A percentile compares a stretch with the other conserved stretches of the same genome.
phyloP scores from a whole-genome alignment of 306 rosid species.

The Quercus engelmannii region DNA sequence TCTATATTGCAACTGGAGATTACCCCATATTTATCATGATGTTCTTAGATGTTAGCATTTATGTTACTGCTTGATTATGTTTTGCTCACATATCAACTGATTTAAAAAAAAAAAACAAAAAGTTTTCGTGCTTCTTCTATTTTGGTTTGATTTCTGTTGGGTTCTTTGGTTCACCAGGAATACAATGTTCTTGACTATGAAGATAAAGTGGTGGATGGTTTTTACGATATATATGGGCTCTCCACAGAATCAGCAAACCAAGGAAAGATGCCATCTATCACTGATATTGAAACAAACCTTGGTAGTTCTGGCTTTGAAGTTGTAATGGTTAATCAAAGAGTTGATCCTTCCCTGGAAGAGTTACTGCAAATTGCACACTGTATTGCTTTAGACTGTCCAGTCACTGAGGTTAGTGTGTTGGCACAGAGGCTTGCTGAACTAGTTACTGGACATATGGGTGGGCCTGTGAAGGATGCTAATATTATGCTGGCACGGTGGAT shows the following conservation, averaged over 20 bases:
- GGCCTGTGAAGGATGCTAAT: conserved; percentile 94
- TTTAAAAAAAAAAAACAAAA: neutral
- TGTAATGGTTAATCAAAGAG: conserved; percentile 66
- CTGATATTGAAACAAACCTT: conserved; percentile 66
- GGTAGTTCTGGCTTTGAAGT: conserved; percentile 77
- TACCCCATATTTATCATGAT: neutral
- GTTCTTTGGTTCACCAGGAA: conserved; percentile 51
- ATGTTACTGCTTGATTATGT: neutral
- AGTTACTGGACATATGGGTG: conserved; percentile 87
- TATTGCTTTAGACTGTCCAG: conserved; percentile 85
- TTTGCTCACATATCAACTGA: conserved; percentile 5
- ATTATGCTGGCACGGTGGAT: conserved; percentile 78
- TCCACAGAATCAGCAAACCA: conserved; percentile 63
- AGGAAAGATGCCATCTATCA: conserved; percentile 87
- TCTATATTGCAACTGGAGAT: neutral
- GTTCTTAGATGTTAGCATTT: neutral
- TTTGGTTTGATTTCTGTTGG: conserved; percentile 26
- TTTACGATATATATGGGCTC: conserved; percentile 77
- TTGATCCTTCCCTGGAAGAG: conserved; percentile 83
- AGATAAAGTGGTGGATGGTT: conserved; percentile 88
- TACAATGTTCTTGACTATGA: conserved; percentile 87
- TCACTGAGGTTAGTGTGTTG: conserved; percentile 51
- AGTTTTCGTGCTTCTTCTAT: neutral
- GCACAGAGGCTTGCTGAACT: conserved; percentile 95
- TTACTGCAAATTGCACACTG: conserved; percentile 86